These are phyloP conservation scores for Bryum argenteum DNA, from an alignment of 225 moss, liverwort and hornwort genomes.

Conservation along the genomic window DNA sequence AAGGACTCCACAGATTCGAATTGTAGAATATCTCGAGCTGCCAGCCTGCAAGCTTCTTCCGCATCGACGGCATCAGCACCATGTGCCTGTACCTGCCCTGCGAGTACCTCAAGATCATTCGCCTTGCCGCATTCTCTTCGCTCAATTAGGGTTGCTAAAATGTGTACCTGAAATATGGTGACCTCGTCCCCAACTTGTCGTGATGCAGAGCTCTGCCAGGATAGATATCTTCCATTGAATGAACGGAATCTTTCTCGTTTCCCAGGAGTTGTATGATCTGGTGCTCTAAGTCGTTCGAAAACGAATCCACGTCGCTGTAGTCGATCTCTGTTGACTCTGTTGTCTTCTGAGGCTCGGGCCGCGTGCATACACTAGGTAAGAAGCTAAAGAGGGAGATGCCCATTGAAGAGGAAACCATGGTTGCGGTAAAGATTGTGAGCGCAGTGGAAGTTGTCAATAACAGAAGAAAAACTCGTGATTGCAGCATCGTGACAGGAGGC, in stretches of 20 bases:
- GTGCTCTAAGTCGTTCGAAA: slow-evolving; percentile 39
- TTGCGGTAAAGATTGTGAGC: slow-evolving; percentile 35
- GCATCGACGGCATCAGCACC: slow-evolving; percentile 28
- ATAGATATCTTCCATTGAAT: slow-evolving; percentile 36
- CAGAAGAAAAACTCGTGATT: slow-evolving; percentile 27
- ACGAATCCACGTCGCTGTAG: slow-evolving; percentile 42
- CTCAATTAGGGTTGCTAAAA: not conserved
- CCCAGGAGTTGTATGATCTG: slow-evolving; percentile 45
- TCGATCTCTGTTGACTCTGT: slow-evolving; percentile 20
- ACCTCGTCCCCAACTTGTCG: slow-evolving; percentile 16
- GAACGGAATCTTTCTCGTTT: slow-evolving; percentile 35
- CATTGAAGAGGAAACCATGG: slow-evolving; percentile 29
- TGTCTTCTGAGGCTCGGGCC: slow-evolving; percentile 5
- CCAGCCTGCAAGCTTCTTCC: slow-evolving; percentile 37
- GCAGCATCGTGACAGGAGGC: slow-evolving; percentile 22
- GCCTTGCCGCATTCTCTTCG: too few species aligned
- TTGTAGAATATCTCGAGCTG: slow-evolving; percentile 46
- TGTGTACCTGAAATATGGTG: slow-evolving; percentile 35
- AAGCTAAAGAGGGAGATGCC: slow-evolving; percentile 12
- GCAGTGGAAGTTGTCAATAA: slow-evolving; percentile 22
- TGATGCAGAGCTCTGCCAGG: slow-evolving; percentile 22
- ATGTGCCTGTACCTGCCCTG: slow-evolving; percentile 35
- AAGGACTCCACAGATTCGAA: slow-evolving; percentile 30
- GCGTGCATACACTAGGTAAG: slow-evolving; percentile 6
- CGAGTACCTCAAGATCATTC: slow-evolving; percentile 3